Evolutionary conservation across 1,139 yeast species (phyloP).

Genomic region (Scheffersomyces parashehatae): DNA sequence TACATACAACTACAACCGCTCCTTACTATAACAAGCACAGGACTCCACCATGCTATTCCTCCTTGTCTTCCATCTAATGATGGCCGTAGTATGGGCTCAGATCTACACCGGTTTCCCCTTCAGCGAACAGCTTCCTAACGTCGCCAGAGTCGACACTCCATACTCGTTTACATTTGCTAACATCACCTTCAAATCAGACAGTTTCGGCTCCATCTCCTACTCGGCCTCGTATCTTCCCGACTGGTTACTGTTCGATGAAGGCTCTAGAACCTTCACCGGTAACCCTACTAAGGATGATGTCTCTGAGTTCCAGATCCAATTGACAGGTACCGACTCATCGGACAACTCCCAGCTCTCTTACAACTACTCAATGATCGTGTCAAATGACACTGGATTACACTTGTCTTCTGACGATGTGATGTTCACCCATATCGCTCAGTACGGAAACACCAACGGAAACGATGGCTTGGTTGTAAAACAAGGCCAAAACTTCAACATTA

Average conservation of each 20-base stretch:
- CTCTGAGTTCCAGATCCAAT: constrained; percentile 45
- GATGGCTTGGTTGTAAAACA: constrained; percentile 76
- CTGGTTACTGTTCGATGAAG: constrained; percentile 76
- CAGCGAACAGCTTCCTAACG: constrained; percentile 79
- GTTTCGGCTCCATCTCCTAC: constrained; percentile 48
- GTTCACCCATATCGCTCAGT: constrained; percentile 50
- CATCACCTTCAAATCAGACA: constrained; percentile 64
- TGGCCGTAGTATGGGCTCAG: constrained; percentile 17
- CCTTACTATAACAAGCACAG: no score
- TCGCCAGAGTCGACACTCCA: constrained; percentile 66
- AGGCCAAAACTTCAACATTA: constrained; percentile 60
- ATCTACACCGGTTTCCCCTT: constrained; percentile 75
- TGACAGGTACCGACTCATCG: constrained; percentile 65
- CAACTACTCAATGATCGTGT: constrained; percentile 59
- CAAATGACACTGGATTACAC: constrained; percentile 54
- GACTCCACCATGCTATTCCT: constrained; percentile 8
- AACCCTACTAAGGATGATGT: constrained; percentile 53
- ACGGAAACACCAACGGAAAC: constrained; percentile 71
- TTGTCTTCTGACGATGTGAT: constrained; percentile 40
- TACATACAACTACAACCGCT: no score
- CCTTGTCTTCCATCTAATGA: constrained; percentile 10
- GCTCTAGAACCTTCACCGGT: constrained; percentile 66
- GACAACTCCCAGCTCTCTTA: constrained; percentile 45
- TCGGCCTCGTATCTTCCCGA: constrained; percentile 60
- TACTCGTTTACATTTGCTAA: constrained; percentile 72